Percentiles rank a stretch among this genome's conserved stretches.
Conservation (phyloP, 192 early-diverging fungal species). For the Coemansia sp. region DNA sequence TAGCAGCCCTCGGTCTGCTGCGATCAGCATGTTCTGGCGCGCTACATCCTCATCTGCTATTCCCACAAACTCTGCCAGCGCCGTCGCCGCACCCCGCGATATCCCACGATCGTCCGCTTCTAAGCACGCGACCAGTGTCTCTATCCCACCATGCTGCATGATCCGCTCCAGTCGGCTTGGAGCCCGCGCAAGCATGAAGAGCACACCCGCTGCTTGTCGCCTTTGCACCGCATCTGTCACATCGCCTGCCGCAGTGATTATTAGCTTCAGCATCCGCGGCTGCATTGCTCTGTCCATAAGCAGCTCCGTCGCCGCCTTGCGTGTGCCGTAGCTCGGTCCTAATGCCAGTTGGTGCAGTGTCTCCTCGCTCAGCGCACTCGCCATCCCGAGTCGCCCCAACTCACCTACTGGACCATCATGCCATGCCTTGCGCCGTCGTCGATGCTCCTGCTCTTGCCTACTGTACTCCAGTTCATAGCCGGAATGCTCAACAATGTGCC, state of each 20-base stretch:
- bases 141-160: conserved; percentile 15
- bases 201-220: conserved; percentile 13
- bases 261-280: conserved; percentile 11
- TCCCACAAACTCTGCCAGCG: conserved; percentile 24
- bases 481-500: conserved; percentile 32
- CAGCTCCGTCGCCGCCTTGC: conserved; percentile 26
- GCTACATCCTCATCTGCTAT: conserved; percentile 7
- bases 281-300: conserved; percentile 30
- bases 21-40: conserved; percentile 10
- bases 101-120: conserved; percentile 16
- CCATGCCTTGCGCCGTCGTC: conserved; percentile 22
- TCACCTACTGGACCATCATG: conserved; percentile 6
- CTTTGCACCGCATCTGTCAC: conserved; percentile 1
- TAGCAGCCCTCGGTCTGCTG: conserved; percentile 21
- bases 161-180: conserved; percentile 9
- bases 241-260: conserved; percentile 8
- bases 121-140: conserved; percentile 23
- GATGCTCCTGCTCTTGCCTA: not conserved
- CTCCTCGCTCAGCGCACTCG: conserved; percentile 4
- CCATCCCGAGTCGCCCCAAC: not conserved
- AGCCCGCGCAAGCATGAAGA: conserved; percentile 25
- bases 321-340: conserved; percentile 13
- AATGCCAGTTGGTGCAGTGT: conserved; percentile 25
- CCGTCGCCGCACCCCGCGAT: conserved; percentile 11
- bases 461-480: conserved; percentile 20